Base-by-base conservation (phyloP, 129 eudicot species). In the Heracleum sosnowskyi region DNA sequence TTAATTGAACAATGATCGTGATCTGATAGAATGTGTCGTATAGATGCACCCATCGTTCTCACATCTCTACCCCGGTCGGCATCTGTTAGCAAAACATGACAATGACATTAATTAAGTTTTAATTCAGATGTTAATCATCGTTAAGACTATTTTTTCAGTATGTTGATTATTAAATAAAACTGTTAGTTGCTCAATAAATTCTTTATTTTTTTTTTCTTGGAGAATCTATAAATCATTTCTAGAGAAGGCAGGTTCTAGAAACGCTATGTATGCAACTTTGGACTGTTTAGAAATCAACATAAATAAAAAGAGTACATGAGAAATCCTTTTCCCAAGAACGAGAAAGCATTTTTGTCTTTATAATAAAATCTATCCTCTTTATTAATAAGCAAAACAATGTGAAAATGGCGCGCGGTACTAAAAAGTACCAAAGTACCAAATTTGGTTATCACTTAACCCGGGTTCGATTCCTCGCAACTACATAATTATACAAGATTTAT, bases 41-140 rank as follows among this genome's bases (percentile, higher is more conserved):
- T 47, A 37, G 5, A 62, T n/a, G 68, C 68, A 77, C 77, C 77
- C 9, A 33, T 73, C 77, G 45, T 36, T 42, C 74, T 82, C 80
- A 73, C 64, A 62, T 64, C 39, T 12, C 76, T 79, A 36, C 76
- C 11, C 16, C 57, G 84, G 89, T 85, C 86, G 88, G 86, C 86
- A 82, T 41, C 66, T 63, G 47, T 34, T 45, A 66, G 60, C 78
- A 20, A 72, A 78, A 39, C 75, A 78, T 78, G 85, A 82, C 47
- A 60, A 42, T 28, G 79, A 78, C 76, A 63, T 22, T n/a, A 63
- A 62, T n/a, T 72, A 62, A 22, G 33, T 78, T 73, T 41, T 44
- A 72, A 18, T 55, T 42, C 26, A 72, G 69, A 22, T 22, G 51
- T 60, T 77, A 78, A 57, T 82, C 78, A 12, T 37, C 81, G 36